A percentile compares a stretch with the other conserved stretches of the same genome.
These are phyloP conservation scores for Massarina eburnea DNA, from an alignment of 2,329 filamentous ascomycete genomes.

Conservation along the genomic window DNA sequence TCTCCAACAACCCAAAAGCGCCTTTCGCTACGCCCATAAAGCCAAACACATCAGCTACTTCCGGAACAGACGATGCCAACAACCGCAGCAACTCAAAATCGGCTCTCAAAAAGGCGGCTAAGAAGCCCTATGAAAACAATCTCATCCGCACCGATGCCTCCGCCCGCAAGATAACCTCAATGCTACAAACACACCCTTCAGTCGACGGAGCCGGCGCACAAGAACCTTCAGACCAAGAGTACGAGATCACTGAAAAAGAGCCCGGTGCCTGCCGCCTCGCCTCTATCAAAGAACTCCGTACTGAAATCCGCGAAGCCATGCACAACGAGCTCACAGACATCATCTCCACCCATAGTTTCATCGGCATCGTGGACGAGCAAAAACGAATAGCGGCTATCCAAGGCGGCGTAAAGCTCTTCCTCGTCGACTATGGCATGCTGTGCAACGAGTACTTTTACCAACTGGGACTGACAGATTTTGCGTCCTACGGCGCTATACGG, in stretches of 20 bases:
- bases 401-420: constrained; percentile 85
- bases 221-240: constrained; percentile 60
- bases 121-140: constrained; percentile 73
- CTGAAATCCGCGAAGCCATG: constrained; percentile 76
- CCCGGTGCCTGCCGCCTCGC: constrained; percentile 71
- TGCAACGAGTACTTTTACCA: constrained; percentile 94
- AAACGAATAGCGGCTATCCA: constrained; percentile 91
- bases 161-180: constrained; percentile 91
- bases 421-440: constrained; percentile 88
- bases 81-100: constrained; percentile 35
- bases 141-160: constrained; percentile 88
- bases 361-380: constrained; percentile 85
- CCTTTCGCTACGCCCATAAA: constrained; percentile 45
- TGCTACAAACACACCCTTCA: constrained; percentile 68
- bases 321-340: constrained; percentile 86
- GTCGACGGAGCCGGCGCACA: constrained; percentile 27
- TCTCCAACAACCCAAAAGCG: constrained; percentile 47
- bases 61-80: constrained; percentile 23
- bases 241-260: constrained; percentile 71
- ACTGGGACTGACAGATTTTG: constrained; percentile 89
- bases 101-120: constrained; percentile 24
- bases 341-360: constrained; percentile 85
- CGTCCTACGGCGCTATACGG: constrained; percentile 84
- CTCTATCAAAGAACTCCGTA: constrained; percentile 83
- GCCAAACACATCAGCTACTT: constrained; percentile 31